Evolutionary conservation across 2,329 filamentous ascomycete genomes (phyloP).

Genomic region (Fusarium sp.): DNA sequence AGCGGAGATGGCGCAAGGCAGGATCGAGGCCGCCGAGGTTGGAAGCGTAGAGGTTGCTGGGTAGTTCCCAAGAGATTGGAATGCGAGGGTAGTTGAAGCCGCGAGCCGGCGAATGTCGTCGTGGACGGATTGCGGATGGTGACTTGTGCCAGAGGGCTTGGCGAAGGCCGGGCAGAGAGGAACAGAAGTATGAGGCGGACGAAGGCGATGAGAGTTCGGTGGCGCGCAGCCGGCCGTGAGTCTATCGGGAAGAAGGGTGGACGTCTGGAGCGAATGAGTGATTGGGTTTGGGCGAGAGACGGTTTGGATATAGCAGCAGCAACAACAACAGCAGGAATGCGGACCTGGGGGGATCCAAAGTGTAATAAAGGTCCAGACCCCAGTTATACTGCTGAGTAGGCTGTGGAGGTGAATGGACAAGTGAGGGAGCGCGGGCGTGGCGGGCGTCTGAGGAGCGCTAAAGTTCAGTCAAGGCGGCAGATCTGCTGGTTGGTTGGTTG

Average conservation of each 20-base stretch:
- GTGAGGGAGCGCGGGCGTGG: conserved; percentile 22
- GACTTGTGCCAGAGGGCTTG: conserved; percentile 37
- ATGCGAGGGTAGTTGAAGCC: conserved; percentile 40
- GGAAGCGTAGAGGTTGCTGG: conserved; percentile 31
- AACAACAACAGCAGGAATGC: conserved; percentile 37
- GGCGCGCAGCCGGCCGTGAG: conserved; percentile 40
- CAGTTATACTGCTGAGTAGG: conserved; percentile 13
- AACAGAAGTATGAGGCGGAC: conserved; percentile 10
- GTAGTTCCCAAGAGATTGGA: conserved; percentile 40
- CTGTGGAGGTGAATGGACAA: conserved; percentile 30
- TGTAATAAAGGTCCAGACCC: conserved; percentile 43
- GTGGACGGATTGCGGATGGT: conserved; percentile 40
- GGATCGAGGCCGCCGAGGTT: conserved; percentile 33
- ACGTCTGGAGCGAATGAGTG: conserved; percentile 22
- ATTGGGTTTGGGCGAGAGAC: conserved; percentile 33
- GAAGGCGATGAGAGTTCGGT: conserved; percentile 42
- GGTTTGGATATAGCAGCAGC: conserved; percentile 22
- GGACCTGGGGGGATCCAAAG: conserved; percentile 42
- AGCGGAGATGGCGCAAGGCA: conserved; percentile 38
- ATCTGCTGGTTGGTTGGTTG: conserved; percentile 41
- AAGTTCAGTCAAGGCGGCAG: conserved; percentile 37
- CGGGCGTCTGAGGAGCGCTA: conserved; percentile 41
- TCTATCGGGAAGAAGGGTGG: conserved; percentile 34
- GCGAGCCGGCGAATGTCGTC: conserved; percentile 40
- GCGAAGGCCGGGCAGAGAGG: conserved; percentile 24